Conservation (phyloP, 345 rosid genomes). For the Punica granatum region DNA sequence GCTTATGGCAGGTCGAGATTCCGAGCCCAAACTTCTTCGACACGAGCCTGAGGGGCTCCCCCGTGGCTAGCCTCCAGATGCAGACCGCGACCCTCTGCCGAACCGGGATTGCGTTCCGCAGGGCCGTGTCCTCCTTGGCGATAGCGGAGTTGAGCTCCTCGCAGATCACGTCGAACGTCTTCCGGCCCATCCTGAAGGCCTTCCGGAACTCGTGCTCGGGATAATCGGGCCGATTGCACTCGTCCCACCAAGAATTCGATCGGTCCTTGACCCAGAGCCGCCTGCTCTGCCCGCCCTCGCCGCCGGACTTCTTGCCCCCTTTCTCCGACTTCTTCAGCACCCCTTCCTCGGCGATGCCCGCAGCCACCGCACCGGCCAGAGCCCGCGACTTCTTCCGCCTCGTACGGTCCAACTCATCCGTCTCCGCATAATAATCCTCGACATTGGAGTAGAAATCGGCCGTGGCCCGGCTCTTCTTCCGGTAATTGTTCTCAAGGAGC, state of each 20-base stretch:
- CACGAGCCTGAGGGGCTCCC: constrained; percentile 22
- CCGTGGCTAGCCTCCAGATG: constrained; percentile 62
- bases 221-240: constrained; percentile 60
- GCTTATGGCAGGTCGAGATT: constrained; percentile 23
- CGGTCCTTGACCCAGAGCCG: constrained; percentile 92
- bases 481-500: constrained; percentile 33
- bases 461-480: constrained; percentile 24
- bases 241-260: constrained; percentile 92
- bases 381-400: constrained; percentile 54
- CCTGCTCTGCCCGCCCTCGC: constrained; percentile 46
- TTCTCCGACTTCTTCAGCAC: constrained; percentile 14
- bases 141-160: constrained; percentile 70
- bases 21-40: constrained; percentile 23
- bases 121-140: constrained; percentile 82
- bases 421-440: constrained; percentile 29
- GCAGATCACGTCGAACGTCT: constrained; percentile 73
- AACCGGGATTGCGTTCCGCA: constrained; percentile 85
- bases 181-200: constrained; percentile 76
- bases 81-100: constrained; percentile 92
- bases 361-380: constrained; percentile 27
- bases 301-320: constrained; percentile 4
- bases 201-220: constrained; percentile 75
- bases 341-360: constrained; percentile 17
- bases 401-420: constrained; percentile 29
- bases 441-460: constrained; percentile 27